Evolutionary conservation across 2,329 filamentous ascomycete genomes (phyloP).

Genomic region (Cercospora citrullina): DNA sequence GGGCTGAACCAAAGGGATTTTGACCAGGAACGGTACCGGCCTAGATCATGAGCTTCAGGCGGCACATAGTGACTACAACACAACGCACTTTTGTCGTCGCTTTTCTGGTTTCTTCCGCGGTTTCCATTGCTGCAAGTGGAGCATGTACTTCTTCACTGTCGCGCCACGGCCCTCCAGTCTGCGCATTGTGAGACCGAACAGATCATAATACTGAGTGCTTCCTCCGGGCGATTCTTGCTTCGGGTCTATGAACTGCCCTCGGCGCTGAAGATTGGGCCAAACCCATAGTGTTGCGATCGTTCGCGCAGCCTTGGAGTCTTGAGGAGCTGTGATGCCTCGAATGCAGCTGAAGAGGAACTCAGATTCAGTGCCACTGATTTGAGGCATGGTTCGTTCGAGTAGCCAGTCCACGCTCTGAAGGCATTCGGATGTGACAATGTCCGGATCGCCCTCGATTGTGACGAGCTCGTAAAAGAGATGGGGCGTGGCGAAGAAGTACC

Average conservation of each 20-base stretch:
- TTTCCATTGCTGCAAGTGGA: not conserved
- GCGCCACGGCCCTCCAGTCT: not conserved
- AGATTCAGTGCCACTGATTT: not conserved
- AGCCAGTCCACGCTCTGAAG: not conserved
- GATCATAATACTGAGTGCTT: not conserved
- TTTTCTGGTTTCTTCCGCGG: not conserved
- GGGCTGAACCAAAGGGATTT: too few species aligned
- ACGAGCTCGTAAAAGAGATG: not conserved
- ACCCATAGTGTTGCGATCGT: not conserved
- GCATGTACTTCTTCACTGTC: not conserved
- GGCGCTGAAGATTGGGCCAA: not conserved
- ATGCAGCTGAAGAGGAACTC: not conserved
- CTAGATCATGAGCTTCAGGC: too few species aligned
- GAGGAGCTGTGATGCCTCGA: not conserved
- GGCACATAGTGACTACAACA: not conserved
- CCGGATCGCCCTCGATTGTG: not conserved
- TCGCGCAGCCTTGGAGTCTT: not conserved
- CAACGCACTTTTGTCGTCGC: not conserved
- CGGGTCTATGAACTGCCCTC: not conserved
- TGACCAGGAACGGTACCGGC: too few species aligned
- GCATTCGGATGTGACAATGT: not conserved
- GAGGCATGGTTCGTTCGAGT: not conserved
- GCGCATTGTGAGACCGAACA: not conserved
- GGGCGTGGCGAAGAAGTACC: not conserved
- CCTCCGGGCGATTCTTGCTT: not conserved